A percentile compares a stretch with the other conserved stretches of the same genome.
Conservation (phyloP, 2,329 filamentous ascomycete genomes). For the Pseudogymnoascus sp. region DNA sequence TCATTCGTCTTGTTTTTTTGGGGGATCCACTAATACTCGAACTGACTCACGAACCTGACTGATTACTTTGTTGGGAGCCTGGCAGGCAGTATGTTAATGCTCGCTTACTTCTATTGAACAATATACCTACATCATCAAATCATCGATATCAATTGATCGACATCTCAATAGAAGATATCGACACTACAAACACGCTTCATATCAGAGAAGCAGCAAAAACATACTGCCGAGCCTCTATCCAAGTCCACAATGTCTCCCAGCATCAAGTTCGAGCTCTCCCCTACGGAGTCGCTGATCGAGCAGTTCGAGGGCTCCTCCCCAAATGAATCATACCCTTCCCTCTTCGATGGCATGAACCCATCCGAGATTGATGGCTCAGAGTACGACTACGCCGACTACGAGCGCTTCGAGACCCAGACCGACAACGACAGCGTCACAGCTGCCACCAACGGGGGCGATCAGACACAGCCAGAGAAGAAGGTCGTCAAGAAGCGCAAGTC, state of each 20-base stretch:
- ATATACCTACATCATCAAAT: neutral
- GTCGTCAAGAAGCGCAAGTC: slow-evolving; percentile 91
- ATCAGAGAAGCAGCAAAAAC: neutral
- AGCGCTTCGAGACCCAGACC: neutral
- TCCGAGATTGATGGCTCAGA: slow-evolving; percentile 27
- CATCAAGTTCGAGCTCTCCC: neutral
- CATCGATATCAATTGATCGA: neutral
- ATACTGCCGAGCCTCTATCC: neutral
- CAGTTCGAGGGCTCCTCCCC: neutral
- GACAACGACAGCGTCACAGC: slow-evolving; percentile 18
- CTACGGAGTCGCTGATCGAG: neutral
- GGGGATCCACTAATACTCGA: neutral
- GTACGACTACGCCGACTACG: slow-evolving; percentile 25
- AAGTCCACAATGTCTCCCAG: neutral
- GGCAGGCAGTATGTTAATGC: slow-evolving; percentile 1
- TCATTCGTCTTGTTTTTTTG: neutral
- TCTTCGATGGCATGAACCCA: slow-evolving; percentile 25
- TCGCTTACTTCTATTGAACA: neutral
- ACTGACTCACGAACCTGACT: neutral
- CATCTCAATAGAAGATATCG: neutral
- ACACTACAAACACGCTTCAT: neutral
- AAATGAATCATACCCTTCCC: slow-evolving; percentile 21
- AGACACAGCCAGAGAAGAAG: slow-evolving; percentile 52
- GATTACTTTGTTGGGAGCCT: neutral
- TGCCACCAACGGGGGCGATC: slow-evolving; percentile 23